phyloP scores from a whole-genome alignment of 768 basidiomycete genomes.

The Russula compacta region DNA sequence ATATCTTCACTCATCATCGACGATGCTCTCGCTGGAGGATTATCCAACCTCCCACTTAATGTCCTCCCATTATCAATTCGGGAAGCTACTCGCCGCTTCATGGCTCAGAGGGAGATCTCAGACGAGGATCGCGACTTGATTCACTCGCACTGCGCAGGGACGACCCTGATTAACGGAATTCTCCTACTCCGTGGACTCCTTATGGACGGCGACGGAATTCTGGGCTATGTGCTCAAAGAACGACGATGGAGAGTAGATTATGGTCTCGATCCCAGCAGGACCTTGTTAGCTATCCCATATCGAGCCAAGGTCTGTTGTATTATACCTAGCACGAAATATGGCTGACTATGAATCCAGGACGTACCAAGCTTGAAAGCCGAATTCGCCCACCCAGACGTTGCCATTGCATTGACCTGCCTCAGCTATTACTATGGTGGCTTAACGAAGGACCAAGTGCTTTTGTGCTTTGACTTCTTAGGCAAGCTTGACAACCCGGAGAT shows the following conservation, averaged over 20 bases:
- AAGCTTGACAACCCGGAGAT: conserved; percentile 33
- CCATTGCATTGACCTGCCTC: conserved; percentile 37
- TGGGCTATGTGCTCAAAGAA: conserved; percentile 30
- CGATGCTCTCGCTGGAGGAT: not conserved
- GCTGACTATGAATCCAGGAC: conserved; percentile 26
- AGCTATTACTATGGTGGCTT: conserved; percentile 44
- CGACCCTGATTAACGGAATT: conserved; percentile 28
- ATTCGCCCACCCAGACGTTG: conserved; percentile 46
- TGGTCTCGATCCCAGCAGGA: conserved; percentile 35
- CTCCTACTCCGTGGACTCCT: conserved; percentile 40
- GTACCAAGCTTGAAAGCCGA: conserved; percentile 38
- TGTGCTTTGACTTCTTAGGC: conserved; percentile 31
- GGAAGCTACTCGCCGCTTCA: conserved; percentile 2
- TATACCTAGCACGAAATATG: not conserved
- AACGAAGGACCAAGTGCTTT: conserved; percentile 29
- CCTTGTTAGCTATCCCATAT: conserved; percentile 44
- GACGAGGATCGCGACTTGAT: not conserved
- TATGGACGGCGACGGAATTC: conserved; percentile 28
- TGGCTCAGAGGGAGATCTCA: not conserved
- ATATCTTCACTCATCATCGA: not conserved
- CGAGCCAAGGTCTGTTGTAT: conserved; percentile 30
- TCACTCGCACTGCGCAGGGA: not conserved
- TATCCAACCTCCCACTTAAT: not conserved
- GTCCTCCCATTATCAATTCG: not conserved
- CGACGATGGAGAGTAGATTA: conserved; percentile 46